Base-by-base conservation (phyloP, 768 basidiomycete species). In the Trametes sanguinea region DNA sequence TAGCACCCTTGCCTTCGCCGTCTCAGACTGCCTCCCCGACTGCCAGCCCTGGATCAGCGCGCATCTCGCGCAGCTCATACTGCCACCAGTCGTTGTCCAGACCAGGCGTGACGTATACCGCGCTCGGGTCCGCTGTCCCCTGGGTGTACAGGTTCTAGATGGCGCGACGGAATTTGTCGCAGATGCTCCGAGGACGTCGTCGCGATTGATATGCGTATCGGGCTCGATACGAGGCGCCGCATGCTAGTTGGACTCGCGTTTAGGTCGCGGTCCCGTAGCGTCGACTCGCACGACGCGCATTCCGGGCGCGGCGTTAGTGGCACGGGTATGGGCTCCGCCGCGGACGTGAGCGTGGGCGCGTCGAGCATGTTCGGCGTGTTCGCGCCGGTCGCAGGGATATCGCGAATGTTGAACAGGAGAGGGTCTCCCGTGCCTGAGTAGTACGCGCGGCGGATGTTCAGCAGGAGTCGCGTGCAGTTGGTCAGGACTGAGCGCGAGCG, bases 401-500 rank as follows among this genome's bases (percentile, higher is more conserved):
- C 51, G 60, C 60, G 56, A 44, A 61, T 54, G 55, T 60, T 62
- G 56, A 44, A 45, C n/a, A 61, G 64, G 46, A 65, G 39, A 22
- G 60, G 53, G 57, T 54, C 64, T 37, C 54, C 27, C 27, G 29
- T 51, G 51, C 62, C 68, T 13, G 64, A 47, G 62, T 71, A 74
- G 65, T 74, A 74, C 30, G 68, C 71, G 43, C 68, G 66, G 13
- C 73, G 69, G 57, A 74, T 72, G 55, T 72, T 74, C 51, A 74
- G 68, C 17, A 73, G 66, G 17, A 73, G 68, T 4, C 72, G 69
- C 0, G 72, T 71, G 60, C 72, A 71, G 59, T 70, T 72, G 17
- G 69, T 74, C 57, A 73, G 64, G 64, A 30, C 71, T 70, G 40
- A 74, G 69, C 4, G 69, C 55, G 17, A 74, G 65, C 35, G 67